Base-by-base conservation (phyloP, 345 rosid species). In the Syzygium grande region DNA sequence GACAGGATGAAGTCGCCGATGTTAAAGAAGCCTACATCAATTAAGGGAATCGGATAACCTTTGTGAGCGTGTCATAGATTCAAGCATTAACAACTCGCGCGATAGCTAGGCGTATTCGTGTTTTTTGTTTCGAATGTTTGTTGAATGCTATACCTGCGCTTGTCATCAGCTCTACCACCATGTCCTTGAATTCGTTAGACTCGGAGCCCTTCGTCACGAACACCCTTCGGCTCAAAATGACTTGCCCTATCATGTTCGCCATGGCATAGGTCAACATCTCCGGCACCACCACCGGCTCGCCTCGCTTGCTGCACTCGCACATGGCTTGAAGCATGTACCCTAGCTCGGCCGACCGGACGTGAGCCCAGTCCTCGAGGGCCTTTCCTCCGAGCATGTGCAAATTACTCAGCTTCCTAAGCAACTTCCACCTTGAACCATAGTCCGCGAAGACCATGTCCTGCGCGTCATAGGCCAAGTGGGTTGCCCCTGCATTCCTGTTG, bases 91-190 rank as follows among this genome's bases (percentile, higher is more conserved):
- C 9, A n/a, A 3, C 34, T 61, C 8, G 73, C 17, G 34, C 7
- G 16, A 61, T 61, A 27, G 34, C 34, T 61, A 27, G n/a, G 34
- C 8, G 34, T 12, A n/a, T 61, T 61, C 17, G 16, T 61, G 68
- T 61, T 61, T n/a, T 59, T 61, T 61, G 34, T n/a, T 6, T 61
- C 34, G 8, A 61, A 61, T n/a, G 34, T 61, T 7, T 3, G 4
- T n/a, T 6, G 8, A 61, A 61, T n/a, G 34, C 34, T 61, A n/a
- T 13, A 61, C 85, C 38, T 25, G 85, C 85, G 21, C 55, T 84
- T 30, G 95, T 94, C 96, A 95, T 95, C 21, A 95, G 93, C 89
- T 95, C 96, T 89, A 93, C 96, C 85, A 95, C 96, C 95, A 95
- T 94, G 80, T 94, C 95, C 77, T 93, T 95, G 85, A 95, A 95